Conservation (phyloP, 306 rosid species). For the Cucumis melo region DNA sequence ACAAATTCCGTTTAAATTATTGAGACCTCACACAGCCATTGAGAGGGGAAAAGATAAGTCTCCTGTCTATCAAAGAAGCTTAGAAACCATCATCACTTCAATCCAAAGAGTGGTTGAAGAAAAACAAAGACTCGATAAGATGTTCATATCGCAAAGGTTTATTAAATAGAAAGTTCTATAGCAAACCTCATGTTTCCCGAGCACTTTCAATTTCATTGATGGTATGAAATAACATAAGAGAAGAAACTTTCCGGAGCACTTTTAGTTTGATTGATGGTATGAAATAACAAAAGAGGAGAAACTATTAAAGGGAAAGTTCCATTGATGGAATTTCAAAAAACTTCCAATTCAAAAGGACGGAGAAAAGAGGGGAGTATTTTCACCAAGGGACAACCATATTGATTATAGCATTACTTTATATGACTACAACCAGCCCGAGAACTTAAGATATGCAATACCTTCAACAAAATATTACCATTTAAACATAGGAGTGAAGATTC, state of each 20-base stretch:
- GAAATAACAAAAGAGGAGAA: too few relatives aligned
- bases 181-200: neutral
- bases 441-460: neutral
- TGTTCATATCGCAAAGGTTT: neutral
- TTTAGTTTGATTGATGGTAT: too few relatives aligned
- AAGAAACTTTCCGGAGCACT: neutral
- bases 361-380: too few relatives aligned
- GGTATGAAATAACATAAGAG: too few relatives aligned
- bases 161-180: neutral
- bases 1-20: neutral
- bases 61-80: neutral
- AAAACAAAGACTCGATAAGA: neutral
- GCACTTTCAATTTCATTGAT: neutral
- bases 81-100: neutral
- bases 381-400: too few relatives aligned
- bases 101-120: neutral
- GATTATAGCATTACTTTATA: too few relatives aligned
- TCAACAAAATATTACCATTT: neutral
- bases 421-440: neutral
- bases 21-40: neutral
- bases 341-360: too few relatives aligned
- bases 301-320: too few relatives aligned
- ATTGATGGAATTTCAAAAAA: too few relatives aligned
- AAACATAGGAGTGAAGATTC: neutral
- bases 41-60: neutral